Evolutionary conservation across 208 protist species (phyloP), one percentile per base, ranked within the genome.

Genomic region (Trypanosoma grayi): DNA sequence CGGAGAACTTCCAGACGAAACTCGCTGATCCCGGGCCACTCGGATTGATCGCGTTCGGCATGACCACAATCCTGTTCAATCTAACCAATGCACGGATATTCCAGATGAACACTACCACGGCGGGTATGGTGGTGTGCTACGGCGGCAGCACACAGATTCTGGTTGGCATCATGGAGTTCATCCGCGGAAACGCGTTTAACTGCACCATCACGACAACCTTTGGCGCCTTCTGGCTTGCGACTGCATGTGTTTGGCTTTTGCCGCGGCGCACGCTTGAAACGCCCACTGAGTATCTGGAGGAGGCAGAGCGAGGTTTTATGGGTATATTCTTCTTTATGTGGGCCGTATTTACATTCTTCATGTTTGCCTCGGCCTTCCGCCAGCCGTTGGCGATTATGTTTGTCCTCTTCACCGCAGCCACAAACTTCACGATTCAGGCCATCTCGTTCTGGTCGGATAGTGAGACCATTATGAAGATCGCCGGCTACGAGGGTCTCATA

Each of bases 401-500:
- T 52, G 52, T 75, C 10, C 53, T 77, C 45, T 68, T 73, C 37
- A 43, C 54, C 4, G 71, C 76, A 13, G 24, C 54, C 18, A 24
- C 73, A 30, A 69, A 68, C 47, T 79, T 79, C 33, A 48, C 69
- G 2, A 34, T 73, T 27, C 60, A 70, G 31, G 20, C 25, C 1
- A 63, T 69, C 22, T 41, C 53, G 9, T 72, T 57, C 46, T 76
- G 8, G 2, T 45, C 62, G 63, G 40, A 70, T 59, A 75, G 33
- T 30, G 18, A 37, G 4, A 60, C 68, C 13, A 52, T 87, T 28
- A 50, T 66, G 48, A 55, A 72, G 27, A 55, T 83, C 7, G 75
- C 80, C 22, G 75, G 75, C 22, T 86, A 59, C 41, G 73, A 81
- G 45, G 80, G 80, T 13, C 82, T 86, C 11, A 56, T 77, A 22